These are phyloP conservation scores for Pyrus betulifolia DNA, from an alignment of 306 rosid species.

Conservation along the genomic window DNA sequence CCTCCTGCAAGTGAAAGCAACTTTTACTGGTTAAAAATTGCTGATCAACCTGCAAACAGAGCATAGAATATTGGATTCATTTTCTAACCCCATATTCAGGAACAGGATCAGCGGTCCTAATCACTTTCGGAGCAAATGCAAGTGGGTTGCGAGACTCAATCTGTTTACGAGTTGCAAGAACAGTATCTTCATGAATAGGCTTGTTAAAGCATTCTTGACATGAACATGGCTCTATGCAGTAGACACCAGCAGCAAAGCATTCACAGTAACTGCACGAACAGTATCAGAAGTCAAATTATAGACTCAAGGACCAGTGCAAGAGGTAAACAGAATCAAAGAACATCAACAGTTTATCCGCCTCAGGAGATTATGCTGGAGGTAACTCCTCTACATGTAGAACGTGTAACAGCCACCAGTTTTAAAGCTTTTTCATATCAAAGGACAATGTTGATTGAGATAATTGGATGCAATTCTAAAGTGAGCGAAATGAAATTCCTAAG, in stretches of 20 bases:
- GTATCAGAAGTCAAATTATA: not conserved
- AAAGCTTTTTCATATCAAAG: not conserved
- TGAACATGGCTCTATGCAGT: conserved; percentile 80
- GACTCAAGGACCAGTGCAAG: not conserved
- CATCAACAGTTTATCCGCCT: not conserved
- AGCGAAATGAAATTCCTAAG: not conserved
- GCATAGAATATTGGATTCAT: not conserved
- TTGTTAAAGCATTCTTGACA: conserved; percentile 85
- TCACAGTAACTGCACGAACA: conserved; percentile 65
- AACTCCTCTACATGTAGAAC: not conserved
- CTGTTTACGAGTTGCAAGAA: conserved; percentile 75
- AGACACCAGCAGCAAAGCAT: conserved; percentile 92
- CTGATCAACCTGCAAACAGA: not conserved
- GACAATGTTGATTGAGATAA: not conserved
- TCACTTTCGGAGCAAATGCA: conserved; percentile 96
- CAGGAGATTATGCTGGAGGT: not conserved
- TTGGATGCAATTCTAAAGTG: not conserved
- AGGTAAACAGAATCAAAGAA: not conserved
- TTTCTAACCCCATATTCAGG: conserved; percentile 67
- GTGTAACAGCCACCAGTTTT: not conserved
- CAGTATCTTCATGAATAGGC: conserved; percentile 69
- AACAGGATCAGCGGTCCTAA: conserved; percentile 46
- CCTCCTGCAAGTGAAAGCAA: conserved; percentile 45
- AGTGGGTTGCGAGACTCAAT: conserved; percentile 84
- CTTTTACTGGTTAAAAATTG: conserved; percentile 8